Base-by-base conservation (phyloP, 345 rosid species). In the Salix brachista region DNA sequence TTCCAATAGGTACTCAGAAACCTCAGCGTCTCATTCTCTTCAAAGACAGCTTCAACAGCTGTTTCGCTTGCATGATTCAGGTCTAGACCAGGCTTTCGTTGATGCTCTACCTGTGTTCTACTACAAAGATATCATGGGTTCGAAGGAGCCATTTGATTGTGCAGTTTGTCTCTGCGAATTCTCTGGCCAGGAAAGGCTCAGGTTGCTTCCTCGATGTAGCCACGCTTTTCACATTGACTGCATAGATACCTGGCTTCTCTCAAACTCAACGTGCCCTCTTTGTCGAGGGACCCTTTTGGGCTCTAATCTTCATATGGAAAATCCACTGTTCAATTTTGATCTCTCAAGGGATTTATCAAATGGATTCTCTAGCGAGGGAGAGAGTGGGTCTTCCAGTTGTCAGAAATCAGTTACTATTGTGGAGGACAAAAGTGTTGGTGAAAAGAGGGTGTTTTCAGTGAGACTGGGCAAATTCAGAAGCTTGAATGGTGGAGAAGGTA, bases 261-360 rank as follows among this genome's bases (percentile, higher is more conserved):
- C 97, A 34, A 90, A 90, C 86, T 92, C 97, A 36, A 84, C 91
- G 12, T 92, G 97, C 77, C 97, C 94, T 50, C 91, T 92, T 4
- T 92, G 94, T 73, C 86, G 94, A 79, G 86, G 79, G 8, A 76
- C 86, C 69, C 86, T 92, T 69, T 83, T 65, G 65, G 75, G 78
- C 74, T 76, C 88, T 39, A 50, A 41, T 60, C 26, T 66, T 67
- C 52, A 76, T 23, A 41, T 75, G 54, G 84, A 82, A 25, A 82
- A 50, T 25, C 85, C 86, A 61, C 28, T 72, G 16, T 72, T 67
- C 64, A 80, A 76, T 37, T 77, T 67, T 34, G 83, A 82, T 5
- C 36, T 70, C 74, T 73, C 80, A 23, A 74, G 85, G 80, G 78
- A 80, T 54, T 65, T 44, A 23, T 67, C 80, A 6, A 79, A 71